A percentile compares a stretch with the other conserved stretches of the same genome.
Evolutionary conservation across 148 eudicot species (phyloP).

Genomic region (Chenopodium formosanum): DNA sequence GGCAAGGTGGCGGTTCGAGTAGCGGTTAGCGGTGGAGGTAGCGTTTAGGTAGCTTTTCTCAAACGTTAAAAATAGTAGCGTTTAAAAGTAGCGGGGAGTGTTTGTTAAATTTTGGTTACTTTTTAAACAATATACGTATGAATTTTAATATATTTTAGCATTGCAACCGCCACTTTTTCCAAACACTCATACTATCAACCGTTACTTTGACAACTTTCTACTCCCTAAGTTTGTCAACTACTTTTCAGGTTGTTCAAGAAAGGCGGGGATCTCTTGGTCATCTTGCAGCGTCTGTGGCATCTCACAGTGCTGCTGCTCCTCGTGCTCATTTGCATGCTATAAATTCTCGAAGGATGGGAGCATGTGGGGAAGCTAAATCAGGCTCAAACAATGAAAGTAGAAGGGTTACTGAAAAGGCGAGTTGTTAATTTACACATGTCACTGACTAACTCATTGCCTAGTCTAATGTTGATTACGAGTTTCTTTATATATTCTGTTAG

Average conservation of each 20-base stretch:
- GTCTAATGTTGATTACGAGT: not conserved
- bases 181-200: too few species aligned
- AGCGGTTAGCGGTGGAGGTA: too few species aligned
- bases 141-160: too few species aligned
- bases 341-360: conserved; percentile 54
- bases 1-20: not conserved
- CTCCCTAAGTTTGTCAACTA: not conserved
- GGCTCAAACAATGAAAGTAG: conserved; percentile 32
- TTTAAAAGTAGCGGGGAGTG: too few species aligned
- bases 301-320: conserved; percentile 76
- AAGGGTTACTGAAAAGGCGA: conserved; percentile 50
- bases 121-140: too few species aligned
- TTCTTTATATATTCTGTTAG: not conserved
- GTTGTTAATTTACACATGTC: not conserved
- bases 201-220: too few species aligned
- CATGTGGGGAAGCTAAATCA: conserved; percentile 40
- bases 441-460: not conserved
- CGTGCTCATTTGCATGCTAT: conserved; percentile 90
- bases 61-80: too few species aligned
- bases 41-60: too few species aligned
- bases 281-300: conserved; percentile 58
- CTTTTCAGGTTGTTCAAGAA: conserved; percentile 77
- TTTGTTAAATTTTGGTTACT: too few species aligned
- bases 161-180: too few species aligned
- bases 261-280: conserved; percentile 93